Evolutionary conservation across 331 rosid species (phyloP).

Genomic region (Arachis monticola): DNA sequence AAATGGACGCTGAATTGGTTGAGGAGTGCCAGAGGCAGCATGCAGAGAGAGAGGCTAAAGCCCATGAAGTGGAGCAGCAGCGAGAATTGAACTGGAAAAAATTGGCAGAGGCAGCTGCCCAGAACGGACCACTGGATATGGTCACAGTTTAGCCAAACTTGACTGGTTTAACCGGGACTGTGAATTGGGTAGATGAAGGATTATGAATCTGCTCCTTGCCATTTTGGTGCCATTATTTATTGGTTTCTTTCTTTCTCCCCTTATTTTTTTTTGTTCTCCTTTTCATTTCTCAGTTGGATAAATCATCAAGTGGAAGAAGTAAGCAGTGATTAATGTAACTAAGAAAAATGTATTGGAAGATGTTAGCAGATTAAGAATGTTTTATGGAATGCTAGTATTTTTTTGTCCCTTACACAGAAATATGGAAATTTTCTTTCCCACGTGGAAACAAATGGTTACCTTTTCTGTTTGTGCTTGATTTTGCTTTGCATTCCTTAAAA

Average conservation of each 20-base stretch:
- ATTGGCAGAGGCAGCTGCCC: conserved; percentile 80
- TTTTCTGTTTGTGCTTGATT: conserved; percentile 6
- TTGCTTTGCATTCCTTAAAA: not conserved
- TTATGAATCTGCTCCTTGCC: conserved; percentile 53
- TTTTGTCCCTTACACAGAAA: conserved; percentile 33
- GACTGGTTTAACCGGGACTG: conserved; percentile 34
- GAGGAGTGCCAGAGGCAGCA: conserved; percentile 88
- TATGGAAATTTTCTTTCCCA: conserved; percentile 26
- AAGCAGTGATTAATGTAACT: conserved; percentile 71
- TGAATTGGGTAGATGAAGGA: conserved; percentile 46
- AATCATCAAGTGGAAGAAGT: conserved; percentile 56
- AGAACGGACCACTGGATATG: conserved; percentile 64
- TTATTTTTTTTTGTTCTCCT: conserved; percentile 43
- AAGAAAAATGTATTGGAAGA: conserved; percentile 54
- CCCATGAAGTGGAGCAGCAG: conserved; percentile 72
- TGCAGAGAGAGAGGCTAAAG: conserved; percentile 65
- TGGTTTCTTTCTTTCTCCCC: conserved; percentile 35
- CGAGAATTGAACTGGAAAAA: conserved; percentile 84
- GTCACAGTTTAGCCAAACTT: conserved; percentile 56
- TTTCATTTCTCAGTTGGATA: conserved; percentile 47
- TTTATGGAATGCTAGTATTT: conserved; percentile 61
- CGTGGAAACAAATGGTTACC: conserved; percentile 8
- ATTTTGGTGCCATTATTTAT: conserved; percentile 63
- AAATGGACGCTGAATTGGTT: conserved; percentile 88
- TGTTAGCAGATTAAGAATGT: conserved; percentile 74